phyloP scores from a whole-genome alignment of 129 eudicot species.

The Arctium minus region DNA sequence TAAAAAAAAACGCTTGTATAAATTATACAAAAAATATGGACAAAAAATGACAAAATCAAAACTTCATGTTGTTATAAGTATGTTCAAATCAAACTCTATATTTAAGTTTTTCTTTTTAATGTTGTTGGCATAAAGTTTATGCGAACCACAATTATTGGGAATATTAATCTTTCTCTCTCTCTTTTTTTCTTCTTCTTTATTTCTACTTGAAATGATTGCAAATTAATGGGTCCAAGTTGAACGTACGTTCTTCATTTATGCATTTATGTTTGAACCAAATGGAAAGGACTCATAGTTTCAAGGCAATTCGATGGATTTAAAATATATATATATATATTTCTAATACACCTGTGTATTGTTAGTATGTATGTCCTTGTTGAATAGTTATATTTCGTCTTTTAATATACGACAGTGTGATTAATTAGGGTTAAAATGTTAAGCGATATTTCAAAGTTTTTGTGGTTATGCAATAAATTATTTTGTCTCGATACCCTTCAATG shows the following conservation, averaged over 20 bases:
- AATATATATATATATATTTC: too few species aligned
- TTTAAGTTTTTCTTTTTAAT: too few species aligned
- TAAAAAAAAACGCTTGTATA: too few species aligned
- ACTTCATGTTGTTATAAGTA: not conserved
- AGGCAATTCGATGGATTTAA: not conserved
- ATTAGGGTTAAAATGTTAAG: too few species aligned
- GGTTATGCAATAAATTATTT: too few species aligned
- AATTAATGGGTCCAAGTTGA: not conserved
- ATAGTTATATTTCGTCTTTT: too few species aligned
- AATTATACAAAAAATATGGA: too few species aligned
- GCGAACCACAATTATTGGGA: not conserved
- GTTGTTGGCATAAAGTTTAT: not conserved
- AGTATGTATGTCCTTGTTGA: too few species aligned
- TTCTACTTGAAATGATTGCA: not conserved
- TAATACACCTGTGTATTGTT: not conserved
- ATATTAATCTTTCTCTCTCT: too few species aligned
- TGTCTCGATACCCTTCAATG: too few species aligned
- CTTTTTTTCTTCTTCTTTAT: not conserved
- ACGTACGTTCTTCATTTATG: not conserved
- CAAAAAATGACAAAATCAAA: not conserved
- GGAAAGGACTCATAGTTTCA: not conserved
- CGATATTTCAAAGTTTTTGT: too few species aligned
- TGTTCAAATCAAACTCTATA: not conserved
- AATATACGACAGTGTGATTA: too few species aligned
- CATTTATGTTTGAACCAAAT: not conserved